Base-by-base conservation (phyloP, 2,329 filamentous ascomycete genomes). In the Paramyrothecium sp. region DNA sequence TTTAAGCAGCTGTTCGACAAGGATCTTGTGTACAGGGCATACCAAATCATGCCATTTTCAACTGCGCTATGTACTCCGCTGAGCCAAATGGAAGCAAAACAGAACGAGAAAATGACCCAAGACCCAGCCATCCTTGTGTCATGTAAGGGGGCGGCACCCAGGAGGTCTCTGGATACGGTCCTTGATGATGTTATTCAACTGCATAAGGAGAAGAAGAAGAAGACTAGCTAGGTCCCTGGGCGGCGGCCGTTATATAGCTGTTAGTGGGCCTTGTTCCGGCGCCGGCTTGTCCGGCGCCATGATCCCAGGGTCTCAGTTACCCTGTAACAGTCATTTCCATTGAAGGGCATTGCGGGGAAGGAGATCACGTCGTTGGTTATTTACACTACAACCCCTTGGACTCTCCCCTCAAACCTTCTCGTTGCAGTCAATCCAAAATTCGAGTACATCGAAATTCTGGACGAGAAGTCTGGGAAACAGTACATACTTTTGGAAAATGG, bases 311-410 rank as follows among this genome's bases (percentile, higher is more conserved):
- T n/a, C n/a, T n/a, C n/a, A n/a, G n/a, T n/a, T n/a, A n/a, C n/a
- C n/a, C n/a, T n/a, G n/a, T n/a, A n/a, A n/a, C n/a, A n/a, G 82
- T 85, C 2, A 91, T 91, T 70, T n/a, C 89, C 88, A 21, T 77
- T 92, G 3, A 64, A 89, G 17, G 80, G 87, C 20, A 80, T 87
- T 11, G 77, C 83, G 56, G 89, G 85, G 16, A 81, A 75, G 56
- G 75, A 90, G 54, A 78, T 91, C 53, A 87, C 86, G 41, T 91
- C 87, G 10, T 54, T 69, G 8, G 47, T 66, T 11, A 59, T 61
- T 12, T 69, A 63, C 86, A 91, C 89, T 19, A 94, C 90, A 12
- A 93, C 90, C 1, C 90, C 90, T 2, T 78, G 90, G 90, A 93
- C 90, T 2, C 76, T 95, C 51, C 90, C 90, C 11, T 91, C 89